Conservation (phyloP, 768 basidiomycete genomes). For the Auriscalpium microsporum region DNA sequence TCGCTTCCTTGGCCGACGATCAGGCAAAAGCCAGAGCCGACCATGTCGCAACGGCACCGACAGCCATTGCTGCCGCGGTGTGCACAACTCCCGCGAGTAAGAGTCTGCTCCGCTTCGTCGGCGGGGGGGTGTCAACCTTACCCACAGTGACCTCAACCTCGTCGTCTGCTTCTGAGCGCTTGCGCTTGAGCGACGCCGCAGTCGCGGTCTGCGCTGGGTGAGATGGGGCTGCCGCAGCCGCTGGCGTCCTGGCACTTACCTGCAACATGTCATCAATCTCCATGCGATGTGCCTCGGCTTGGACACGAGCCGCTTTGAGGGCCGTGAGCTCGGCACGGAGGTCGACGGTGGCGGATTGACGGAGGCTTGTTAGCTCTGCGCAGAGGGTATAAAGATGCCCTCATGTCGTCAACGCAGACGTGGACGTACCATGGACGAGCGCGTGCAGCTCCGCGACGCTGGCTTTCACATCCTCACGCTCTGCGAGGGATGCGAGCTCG, state of each 20-base stretch:
- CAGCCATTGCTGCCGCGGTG: constrained; percentile 52
- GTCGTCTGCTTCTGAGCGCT: constrained; percentile 35
- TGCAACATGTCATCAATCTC: not conserved
- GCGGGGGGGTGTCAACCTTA: constrained; percentile 1
- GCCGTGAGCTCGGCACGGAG: constrained; percentile 24
- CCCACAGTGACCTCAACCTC: constrained; percentile 3
- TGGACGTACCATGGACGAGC: constrained; percentile 4
- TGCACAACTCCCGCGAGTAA: constrained; percentile 39
- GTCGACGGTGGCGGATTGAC: constrained; percentile 16
- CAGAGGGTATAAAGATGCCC: no score
- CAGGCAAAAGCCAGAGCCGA: constrained; percentile 60
- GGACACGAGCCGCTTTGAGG: not conserved
- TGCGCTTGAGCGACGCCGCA: constrained; percentile 48
- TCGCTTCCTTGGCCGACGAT: constrained; percentile 1
- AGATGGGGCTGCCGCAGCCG: constrained; percentile 11
- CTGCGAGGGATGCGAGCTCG: constrained; percentile 10
- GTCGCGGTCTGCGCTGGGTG: constrained; percentile 23
- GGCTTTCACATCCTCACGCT: constrained; percentile 27
- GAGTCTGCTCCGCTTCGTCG: constrained; percentile 30
- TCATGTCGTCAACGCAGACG: not conserved
- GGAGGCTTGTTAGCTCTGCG: constrained; percentile 39
- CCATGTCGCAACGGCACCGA: constrained; percentile 70
- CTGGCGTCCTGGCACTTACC: constrained; percentile 9
- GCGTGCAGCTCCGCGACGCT: constrained; percentile 9
- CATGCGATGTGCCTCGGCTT: constrained; percentile 28